Evolutionary conservation across 2,329 filamentous ascomycete species (phyloP), one percentile per base, ranked within the genome.

Genomic region (Penicillium sp.): DNA sequence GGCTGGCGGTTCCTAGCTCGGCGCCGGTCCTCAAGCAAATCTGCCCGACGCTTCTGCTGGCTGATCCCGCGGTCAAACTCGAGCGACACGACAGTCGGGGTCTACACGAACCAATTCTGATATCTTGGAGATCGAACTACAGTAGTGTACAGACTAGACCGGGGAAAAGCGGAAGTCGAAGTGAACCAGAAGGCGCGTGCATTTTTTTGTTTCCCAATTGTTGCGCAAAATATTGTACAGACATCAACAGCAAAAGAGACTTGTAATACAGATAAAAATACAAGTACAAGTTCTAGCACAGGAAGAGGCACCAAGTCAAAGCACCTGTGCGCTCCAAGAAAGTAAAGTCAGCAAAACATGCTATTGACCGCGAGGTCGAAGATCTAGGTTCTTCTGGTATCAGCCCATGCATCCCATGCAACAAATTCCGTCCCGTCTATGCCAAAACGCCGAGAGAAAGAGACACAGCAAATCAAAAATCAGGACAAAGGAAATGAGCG

Each of bases 301-400:
- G 11, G 16, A 27, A 39, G 3, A 36, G 35, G 54, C 31, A 22
- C n/a, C 36, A 50, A 47, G 31, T 7, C 16, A 36, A 41, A 47
- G 33, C 9, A 11, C 18, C 56, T 43, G 7, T 22, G 36, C 36
- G 58, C 41, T 60, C 57, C 40, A 59, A 62, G 59, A 63, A 57
- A 60, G 60, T 56, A 63, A 62, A 63, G 59, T 52, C 63, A 65
- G 62, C 57, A 57, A 58, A 66, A 60, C 56, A 52, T 61, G 62
- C 61, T 63, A 65, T 67, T 68, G 72, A 75, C 74, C 73, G 72
- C 64, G 74, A 71, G 72, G 74, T 74, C 74, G 60, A 67, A 65
- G 65, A 66, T 76, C 74, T 76, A 76, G 56, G 58, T 65, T 65
- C 67, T 68, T 67, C 68, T 75, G 73, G 74, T 76, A 76, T 75